Percentiles rank a stretch among this genome's conserved stretches.
Conservation (phyloP, 345 rosid species). For the Salix brachista region DNA sequence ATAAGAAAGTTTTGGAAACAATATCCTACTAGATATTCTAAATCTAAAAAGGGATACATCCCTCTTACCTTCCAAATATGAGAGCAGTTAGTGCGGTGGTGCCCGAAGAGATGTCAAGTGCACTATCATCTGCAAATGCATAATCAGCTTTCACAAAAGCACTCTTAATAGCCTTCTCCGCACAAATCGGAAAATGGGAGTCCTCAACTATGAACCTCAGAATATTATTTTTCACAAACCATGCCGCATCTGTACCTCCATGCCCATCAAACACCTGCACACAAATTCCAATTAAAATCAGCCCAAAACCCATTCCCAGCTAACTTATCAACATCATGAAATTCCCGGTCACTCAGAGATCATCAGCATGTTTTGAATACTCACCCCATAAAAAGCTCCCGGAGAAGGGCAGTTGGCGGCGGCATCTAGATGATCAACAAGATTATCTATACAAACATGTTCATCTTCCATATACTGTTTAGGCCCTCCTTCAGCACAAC, state of each 20-base stretch:
- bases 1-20: not conserved
- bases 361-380: conserved; percentile 9
- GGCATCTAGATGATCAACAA: conserved; percentile 51
- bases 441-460: conserved; percentile 82
- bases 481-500: conserved; percentile 89
- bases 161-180: conserved; percentile 69
- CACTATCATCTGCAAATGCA: conserved; percentile 79
- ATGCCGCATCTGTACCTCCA: conserved; percentile 93
- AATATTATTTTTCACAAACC: conserved; percentile 65
- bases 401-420: conserved; percentile 48
- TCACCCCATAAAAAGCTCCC: conserved; percentile 95
- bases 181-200: conserved; percentile 68
- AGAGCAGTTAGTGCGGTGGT: conserved; percentile 88
- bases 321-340: not conserved
- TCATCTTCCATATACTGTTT: conserved; percentile 95
- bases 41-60: not conserved
- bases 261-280: conserved; percentile 95
- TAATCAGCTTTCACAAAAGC: conserved; percentile 87
- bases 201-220: conserved; percentile 74
- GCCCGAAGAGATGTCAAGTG: conserved; percentile 90
- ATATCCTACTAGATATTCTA: not conserved
- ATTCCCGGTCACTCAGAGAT: not conserved
- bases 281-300: conserved; percentile 16
- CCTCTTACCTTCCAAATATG: conserved; percentile 65
- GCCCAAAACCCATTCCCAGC: not conserved